Evolutionary conservation across 2,329 filamentous ascomycete genomes (phyloP), one percentile per base, ranked within the genome.

Genomic region (Penicillium capsulatum): DNA sequence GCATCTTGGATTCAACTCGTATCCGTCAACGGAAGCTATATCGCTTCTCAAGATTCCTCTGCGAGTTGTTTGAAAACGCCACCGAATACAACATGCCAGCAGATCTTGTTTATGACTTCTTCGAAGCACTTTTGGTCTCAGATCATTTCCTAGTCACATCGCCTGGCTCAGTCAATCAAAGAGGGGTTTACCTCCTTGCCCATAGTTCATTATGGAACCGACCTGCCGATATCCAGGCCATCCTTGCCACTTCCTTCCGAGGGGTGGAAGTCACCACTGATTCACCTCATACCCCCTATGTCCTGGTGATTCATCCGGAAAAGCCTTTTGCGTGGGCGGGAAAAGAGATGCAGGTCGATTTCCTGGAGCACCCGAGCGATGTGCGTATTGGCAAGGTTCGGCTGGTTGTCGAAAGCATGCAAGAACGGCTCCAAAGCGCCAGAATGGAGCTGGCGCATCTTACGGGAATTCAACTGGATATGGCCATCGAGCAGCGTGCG

Each of bases 21-120:
- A 90, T 97, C 41, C 81, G 92, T 15, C 92, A 98, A 66, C 80
- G 92, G 65, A 97, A 97, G 78, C 75, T 98, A 48, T 94, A 97
- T 61, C 86, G 92, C 44, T 97, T 97, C 66, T 92, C 87, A 13
- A 80, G 89, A 50, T 87, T 94, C 61, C 68, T 98, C 38, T 90
- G 86, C 54, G 86, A 95, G 59, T 82, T 91, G 42, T 98, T 98
- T 58, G 92, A 98, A 64, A 97, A 98, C 59, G 86, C 87, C 4
- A 94, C 89, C 7, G 92, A 98, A 64, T 95, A 92, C 65, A 95
- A 86, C 63, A 84, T 97, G 58, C 71, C 77, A 3, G 74, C 77
- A 7, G 80, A 86, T 20, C 77, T 79, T 45, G 73, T 94, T 45
- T 81, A 83, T 43, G 80, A 85, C 26, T 77, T 98, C 17, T 85